Evolutionary conservation across 176 grass and related monocot genomes (phyloP).

Genomic region (Zea mays): DNA sequence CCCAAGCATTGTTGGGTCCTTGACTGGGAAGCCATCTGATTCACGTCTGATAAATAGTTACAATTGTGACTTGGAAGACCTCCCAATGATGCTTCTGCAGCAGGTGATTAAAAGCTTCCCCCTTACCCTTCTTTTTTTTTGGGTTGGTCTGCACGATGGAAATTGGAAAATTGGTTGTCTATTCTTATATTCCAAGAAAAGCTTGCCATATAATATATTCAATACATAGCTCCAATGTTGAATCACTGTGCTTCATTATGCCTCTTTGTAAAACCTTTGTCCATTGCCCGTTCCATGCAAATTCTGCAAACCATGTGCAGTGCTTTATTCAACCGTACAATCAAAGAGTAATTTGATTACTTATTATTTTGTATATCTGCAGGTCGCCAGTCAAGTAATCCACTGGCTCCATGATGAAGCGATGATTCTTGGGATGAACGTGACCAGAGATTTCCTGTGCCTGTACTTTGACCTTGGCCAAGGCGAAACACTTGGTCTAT

Average conservation of each 20-base stretch:
- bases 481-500: conserved; percentile 70
- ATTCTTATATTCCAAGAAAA: background rate
- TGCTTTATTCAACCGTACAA: conserved; percentile 12
- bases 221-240: background rate
- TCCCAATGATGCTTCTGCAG: conserved; percentile 88
- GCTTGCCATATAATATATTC: background rate
- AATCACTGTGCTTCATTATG: background rate
- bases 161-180: background rate
- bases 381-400: conserved; percentile 86
- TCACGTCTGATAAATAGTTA: conserved; percentile 58
- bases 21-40: conserved; percentile 50
- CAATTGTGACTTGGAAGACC: conserved; percentile 90
- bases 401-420: conserved; percentile 89
- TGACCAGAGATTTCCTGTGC: conserved; percentile 75
- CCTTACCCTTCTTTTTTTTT: background rate
- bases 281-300: background rate
- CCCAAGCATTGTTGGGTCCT: conserved; percentile 65
- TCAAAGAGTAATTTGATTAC: conserved; percentile 3
- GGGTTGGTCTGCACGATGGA: background rate
- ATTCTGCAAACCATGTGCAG: background rate
- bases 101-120: conserved; percentile 60
- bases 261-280: background rate
- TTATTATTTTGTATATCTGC: conserved; percentile 9
- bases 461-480: conserved; percentile 83
- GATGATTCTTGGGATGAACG: conserved; percentile 72